Evolutionary conservation across 257 asterid species (phyloP).

Genomic region (Solanum chmielewskii): DNA sequence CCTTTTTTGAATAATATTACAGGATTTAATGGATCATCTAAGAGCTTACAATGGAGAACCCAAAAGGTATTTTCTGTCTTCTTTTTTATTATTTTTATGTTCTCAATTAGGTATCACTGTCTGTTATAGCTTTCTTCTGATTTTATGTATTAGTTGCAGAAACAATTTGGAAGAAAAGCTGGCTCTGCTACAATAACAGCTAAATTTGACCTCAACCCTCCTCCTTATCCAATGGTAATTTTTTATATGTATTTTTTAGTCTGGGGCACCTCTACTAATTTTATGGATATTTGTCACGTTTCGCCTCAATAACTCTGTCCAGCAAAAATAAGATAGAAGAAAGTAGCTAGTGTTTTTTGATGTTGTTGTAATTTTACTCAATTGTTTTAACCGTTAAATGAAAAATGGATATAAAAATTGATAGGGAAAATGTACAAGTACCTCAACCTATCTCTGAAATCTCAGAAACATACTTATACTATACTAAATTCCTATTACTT

Average conservation of each 20-base stretch:
- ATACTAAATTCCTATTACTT: too few species aligned
- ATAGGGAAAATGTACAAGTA: too few species aligned
- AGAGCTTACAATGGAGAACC: slow-evolving; percentile 22
- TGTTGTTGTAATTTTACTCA: rapidly evolving
- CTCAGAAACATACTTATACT: too few species aligned
- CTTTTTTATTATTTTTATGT: too few species aligned
- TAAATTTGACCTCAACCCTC: slow-evolving; percentile 58
- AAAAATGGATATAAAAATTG: neutral
- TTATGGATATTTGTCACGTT: rapidly evolving
- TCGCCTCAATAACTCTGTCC: neutral
- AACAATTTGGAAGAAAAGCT: slow-evolving; percentile 17
- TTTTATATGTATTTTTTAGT: neutral
- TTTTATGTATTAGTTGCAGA: neutral
- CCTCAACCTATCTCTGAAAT: too few species aligned
- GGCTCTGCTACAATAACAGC: slow-evolving; percentile 42
- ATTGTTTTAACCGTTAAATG: neutral
- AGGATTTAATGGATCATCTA: slow-evolving; percentile 4
- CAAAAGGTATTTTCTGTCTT: slow-evolving; percentile 29
- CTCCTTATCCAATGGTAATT: slow-evolving; percentile 65
- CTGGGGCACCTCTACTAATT: rapidly evolving
- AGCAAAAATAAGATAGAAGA: too few species aligned
- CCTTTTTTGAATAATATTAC: neutral
- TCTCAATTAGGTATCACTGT: neutral
- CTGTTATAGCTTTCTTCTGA: neutral
- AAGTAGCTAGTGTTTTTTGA: too few species aligned